phyloP scores from a whole-genome alignment of 495 filamentous ascomycete genomes.

The Penicillium canariense region DNA sequence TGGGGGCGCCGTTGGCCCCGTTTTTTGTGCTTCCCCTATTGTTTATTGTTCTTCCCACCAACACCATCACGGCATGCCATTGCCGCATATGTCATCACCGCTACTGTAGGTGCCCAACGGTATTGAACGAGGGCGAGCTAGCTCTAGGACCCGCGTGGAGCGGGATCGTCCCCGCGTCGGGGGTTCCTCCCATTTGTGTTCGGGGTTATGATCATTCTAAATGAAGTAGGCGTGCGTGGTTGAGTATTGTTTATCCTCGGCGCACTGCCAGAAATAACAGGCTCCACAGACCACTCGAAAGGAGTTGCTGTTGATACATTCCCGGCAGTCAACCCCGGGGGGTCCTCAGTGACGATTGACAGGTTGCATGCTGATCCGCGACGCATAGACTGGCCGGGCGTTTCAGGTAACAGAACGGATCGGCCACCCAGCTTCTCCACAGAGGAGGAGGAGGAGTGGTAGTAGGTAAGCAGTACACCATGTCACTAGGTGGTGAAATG shows the following conservation, averaged over 20 bases:
- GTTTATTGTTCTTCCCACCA: neutral
- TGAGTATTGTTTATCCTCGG: neutral
- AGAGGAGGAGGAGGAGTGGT: no score
- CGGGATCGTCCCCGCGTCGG: neutral
- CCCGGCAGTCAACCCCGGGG: no score
- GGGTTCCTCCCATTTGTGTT: neutral
- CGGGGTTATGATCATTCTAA: neutral
- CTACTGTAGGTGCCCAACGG: slow-evolving; percentile 10
- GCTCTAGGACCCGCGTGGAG: neutral
- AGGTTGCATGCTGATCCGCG: slow-evolving; percentile 20
- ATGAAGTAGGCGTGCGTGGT: neutral
- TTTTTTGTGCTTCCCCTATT: neutral
- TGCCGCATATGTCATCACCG: slow-evolving; percentile 5
- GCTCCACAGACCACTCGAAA: neutral
- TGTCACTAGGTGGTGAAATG: no score
- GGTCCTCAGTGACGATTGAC: neutral
- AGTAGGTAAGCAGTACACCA: no score
- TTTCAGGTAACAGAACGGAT: slow-evolving; percentile 26
- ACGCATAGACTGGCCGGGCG: slow-evolving; percentile 18
- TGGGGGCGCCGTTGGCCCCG: slow-evolving; percentile 13
- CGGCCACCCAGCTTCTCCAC: slow-evolving; percentile 4
- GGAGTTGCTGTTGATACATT: no score
- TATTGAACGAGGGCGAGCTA: slow-evolving; percentile 4
- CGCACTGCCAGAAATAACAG: neutral
- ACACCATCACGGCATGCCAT: neutral